These are phyloP conservation scores for Quaeritorhiza haematococci DNA, from an alignment of 371 early-diverging fungal genomes.

Conservation along the genomic window DNA sequence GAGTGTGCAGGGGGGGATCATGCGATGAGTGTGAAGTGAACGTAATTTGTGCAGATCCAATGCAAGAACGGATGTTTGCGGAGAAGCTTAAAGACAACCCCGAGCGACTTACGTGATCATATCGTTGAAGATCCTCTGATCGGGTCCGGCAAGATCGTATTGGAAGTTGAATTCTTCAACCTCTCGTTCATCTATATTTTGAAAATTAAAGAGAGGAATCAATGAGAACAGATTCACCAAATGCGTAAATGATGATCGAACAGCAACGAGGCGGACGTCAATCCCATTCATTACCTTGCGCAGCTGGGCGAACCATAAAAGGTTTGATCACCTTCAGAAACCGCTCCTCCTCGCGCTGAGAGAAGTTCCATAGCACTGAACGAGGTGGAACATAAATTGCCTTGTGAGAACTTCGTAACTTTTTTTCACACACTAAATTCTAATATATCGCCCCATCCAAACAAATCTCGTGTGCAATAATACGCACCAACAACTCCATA, in stretches of 20 bases:
- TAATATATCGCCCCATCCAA: no score
- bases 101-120: constrained; percentile 33
- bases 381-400: no score
- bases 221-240: neutral
- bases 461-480: no score
- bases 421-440: no score
- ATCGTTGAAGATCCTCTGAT: constrained; percentile 50
- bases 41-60: neutral
- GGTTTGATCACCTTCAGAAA: constrained; percentile 58
- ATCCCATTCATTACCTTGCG: neutral
- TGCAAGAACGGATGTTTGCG: neutral
- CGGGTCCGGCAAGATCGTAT: constrained; percentile 72
- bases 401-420: no score
- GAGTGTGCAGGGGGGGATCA: constrained; percentile 74
- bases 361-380: constrained; percentile 93
- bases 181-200: constrained; percentile 68
- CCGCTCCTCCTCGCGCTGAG: constrained; percentile 73
- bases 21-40: constrained; percentile 9
- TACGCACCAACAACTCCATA: constrained; percentile 95
- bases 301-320: no score
- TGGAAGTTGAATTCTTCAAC: constrained; percentile 90
- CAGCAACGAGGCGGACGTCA: neutral
- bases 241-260: neutral
- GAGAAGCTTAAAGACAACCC: neutral
- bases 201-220: neutral